Base-by-base conservation (phyloP, 495 filamentous ascomycete species). In the Talaromyces proteolyticus region DNA sequence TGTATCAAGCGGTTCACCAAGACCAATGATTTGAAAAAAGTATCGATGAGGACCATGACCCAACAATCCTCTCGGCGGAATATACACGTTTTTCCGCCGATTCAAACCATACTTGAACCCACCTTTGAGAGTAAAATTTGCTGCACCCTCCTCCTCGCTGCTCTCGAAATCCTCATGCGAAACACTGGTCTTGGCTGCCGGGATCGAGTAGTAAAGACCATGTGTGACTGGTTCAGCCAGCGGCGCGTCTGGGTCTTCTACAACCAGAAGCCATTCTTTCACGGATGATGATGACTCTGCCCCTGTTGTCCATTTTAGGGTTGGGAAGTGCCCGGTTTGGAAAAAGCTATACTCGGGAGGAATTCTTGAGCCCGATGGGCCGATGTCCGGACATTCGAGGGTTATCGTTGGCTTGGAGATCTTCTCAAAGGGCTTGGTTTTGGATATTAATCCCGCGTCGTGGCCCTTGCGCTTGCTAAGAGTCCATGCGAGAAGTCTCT, bases 181-280 rank as follows among this genome's bases (percentile, higher is more conserved):
- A 22, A 78, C 57, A 8, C 62, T 62, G 4, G 60, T 71, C 26
- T 56, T 63, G 4, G 55, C 56, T 1, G 67, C 53, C 3, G 65
- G 59, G 29, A 79, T 77, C 1, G 67, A 68, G 19, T 64, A 65
- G 51, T 71, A 77, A 23, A 77, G 54, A 26, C 69, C 74, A 49
- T 79, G 76, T 22, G 70, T 59, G 25, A 72, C 66, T 4, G 75
- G 69, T 17, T 53, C 65, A 3, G 71, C 65, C 39, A 77, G 29
- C 1, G 77, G 72, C 16, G 70, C 69, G 54, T 81, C 75, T 0
- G 75, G 71, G 42, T 81, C 75, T 53, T 78, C 72, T 29, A 65
- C 64, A 24, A 77, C 53, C 6, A 81, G 49, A 3, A 80, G 55
- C 55, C 72, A 80, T 52, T 80, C 59, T 41, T 67, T 67, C 4